Base-by-base conservation (phyloP, 164 flowering plant genomes). In the Vitis rupestris region DNA sequence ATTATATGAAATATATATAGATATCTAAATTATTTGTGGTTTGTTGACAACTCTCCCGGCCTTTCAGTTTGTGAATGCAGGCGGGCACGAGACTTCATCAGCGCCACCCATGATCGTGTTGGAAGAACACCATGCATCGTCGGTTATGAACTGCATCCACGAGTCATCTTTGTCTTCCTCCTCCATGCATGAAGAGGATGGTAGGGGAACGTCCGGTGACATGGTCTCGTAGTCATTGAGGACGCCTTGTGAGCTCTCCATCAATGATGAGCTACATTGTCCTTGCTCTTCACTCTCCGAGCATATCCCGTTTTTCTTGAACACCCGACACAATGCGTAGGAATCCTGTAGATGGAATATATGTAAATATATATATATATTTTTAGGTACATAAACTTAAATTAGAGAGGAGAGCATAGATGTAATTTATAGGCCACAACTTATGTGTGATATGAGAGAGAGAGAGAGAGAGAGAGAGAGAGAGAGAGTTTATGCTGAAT, bases 101-200 rank as follows among this genome's bases (percentile, higher is more conserved):
- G 54, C 67, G n/a, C 73, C 79, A 16, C 70, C 79, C 3, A 66
- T 23, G 7, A 75, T 30, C 64, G 47, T 54, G 54, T 57, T 72
- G 16, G 89, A 72, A 53, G 88, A 80, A 73, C 85, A 88, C 98
- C 98, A 90, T 27, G 89, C 87, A 70, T 92, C 98, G 7, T 89
- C 98, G 16, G 90, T 88, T 55, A 92, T 89, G 79, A 92, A 92
- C 76, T 92, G 94, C 98, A 92, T 92, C 98, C 98, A 92, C 55
- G 94, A 88, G 48, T 92, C 97, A 66, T 92, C 98, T 69, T 90
- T 90, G 50, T 90, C 98, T 9, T 88, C 92, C 31, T 81, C 88
- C 0, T 86, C 94, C 65, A 84, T 66, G 69, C 86, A 85, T 15
- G 90, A 77, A 0, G 90, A 82, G 13, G 93, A 83, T 17, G 85